Conservation (phyloP, 78 protist genomes). For the Bodo saltans region DNA sequence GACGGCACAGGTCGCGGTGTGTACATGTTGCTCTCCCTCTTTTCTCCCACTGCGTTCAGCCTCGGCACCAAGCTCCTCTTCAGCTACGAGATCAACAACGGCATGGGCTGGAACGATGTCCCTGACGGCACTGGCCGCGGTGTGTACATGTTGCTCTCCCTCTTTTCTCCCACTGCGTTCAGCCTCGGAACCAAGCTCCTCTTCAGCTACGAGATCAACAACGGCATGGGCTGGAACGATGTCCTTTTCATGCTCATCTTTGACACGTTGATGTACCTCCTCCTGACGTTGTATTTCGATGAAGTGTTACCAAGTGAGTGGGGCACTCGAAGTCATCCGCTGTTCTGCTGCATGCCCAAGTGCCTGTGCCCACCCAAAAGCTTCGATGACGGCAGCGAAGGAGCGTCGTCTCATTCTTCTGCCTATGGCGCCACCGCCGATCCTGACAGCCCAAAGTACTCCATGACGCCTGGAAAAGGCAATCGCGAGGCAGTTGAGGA, state of each 20-base stretch:
- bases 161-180: slow-evolving; percentile 1
- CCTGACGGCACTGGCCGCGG: not conserved
- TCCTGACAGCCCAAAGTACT: not conserved
- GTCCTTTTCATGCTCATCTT: not conserved
- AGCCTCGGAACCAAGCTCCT: not conserved
- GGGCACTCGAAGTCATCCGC: slow-evolving; percentile 17
- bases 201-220: not conserved
- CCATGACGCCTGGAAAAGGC: not conserved
- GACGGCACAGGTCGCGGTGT: not conserved
- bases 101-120: not conserved
- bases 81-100: not conserved
- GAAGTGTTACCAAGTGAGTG: slow-evolving; percentile 23
- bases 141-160: not conserved
- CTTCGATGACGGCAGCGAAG: not conserved
- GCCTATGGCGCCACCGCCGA: not conserved
- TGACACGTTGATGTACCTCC: slow-evolving; percentile 15
- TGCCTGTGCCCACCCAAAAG: not conserved
- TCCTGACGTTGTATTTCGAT: slow-evolving; percentile 24
- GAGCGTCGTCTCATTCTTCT: not conserved
- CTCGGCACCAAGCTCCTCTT: not conserved
- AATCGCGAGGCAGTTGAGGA: not conserved
- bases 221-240: not conserved
- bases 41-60: slow-evolving; percentile 2
- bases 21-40: not conserved
- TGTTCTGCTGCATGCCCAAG: not conserved